Evolutionary conservation across 306 rosid species (phyloP).

Genomic region (Dalbergia cultrata): DNA sequence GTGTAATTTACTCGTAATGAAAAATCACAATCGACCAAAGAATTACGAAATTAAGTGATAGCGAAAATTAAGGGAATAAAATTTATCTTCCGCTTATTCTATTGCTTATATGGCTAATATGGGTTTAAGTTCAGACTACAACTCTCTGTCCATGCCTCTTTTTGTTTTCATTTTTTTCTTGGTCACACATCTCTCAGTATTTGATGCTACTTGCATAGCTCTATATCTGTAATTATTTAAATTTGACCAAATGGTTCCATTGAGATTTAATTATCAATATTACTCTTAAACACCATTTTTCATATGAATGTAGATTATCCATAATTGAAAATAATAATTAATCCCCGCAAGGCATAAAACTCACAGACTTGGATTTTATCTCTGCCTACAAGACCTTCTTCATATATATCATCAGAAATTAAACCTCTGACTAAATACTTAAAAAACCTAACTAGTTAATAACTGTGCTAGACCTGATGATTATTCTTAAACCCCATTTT

Average conservation of each 20-base stretch:
- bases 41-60: neutral
- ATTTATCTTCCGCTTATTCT: neutral
- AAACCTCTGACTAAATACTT: too few species aligned
- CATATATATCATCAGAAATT: too few species aligned
- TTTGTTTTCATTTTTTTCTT: neutral
- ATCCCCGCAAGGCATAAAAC: too few species aligned
- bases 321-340: too few species aligned
- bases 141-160: neutral
- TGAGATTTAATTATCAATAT: neutral
- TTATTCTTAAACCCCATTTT: neutral
- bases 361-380: too few species aligned
- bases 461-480: too few species aligned
- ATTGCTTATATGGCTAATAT: neutral
- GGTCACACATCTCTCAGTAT: neutral
- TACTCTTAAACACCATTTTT: neutral
- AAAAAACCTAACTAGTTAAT: too few species aligned
- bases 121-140: neutral
- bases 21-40: neutral
- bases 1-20: neutral
- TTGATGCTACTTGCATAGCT: neutral
- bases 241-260: neutral
- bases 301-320: too few species aligned
- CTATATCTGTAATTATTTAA: neutral
- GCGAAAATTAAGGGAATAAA: neutral
- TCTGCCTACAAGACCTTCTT: too few species aligned